Base-by-base conservation (phyloP, 129 eudicot genomes). In the Arctium minus region DNA sequence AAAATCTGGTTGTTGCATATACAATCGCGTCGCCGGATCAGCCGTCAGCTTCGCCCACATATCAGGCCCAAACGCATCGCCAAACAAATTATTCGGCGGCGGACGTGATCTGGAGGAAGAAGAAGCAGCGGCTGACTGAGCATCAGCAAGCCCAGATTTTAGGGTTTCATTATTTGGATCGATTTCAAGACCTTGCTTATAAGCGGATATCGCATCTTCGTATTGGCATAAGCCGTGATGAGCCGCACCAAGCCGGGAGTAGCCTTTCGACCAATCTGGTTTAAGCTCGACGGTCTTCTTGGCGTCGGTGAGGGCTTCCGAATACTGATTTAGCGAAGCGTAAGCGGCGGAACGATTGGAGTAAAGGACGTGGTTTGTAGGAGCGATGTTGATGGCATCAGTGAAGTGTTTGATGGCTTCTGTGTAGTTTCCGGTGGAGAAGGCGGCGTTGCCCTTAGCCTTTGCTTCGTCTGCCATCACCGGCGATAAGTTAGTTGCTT, bases 381-480 rank as follows among this genome's bases (percentile, higher is more conserved):
- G 99, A 37, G 99, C 85, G 4, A 92, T 87, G 74, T 56, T 82
- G 86, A 96, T 93, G 0, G 99, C 99, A 15, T 93, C 94, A 10
- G 98, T 85, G 86, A 93, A 96, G 92, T 96, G 96, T 3, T 67
- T 56, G 8, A 96, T 83, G 65, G 99, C 99, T 6, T 89, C 99
- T 22, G 85, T 35, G 81, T 73, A 96, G 27, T 93, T 87, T 18
- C 97, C 98, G 88, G 97, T 87, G 71, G 98, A 79, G 92, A 96
- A 96, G 31, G 99, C 99, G n/a, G 98, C 93, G 90, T 96, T 96
- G 27, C 99, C 99, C 82, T 92, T 92, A 36, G 99, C 97, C 80
- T 96, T 96, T 4, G 96, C 96, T 88, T 93, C 99, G 82, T 94
- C 98, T 15, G 98, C 98, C 97, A 92, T 91, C 35, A 36, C 64